A percentile compares a stretch with the other conserved stretches of the same genome.
Evolutionary conservation across 495 filamentous ascomycete genomes (phyloP).

Genomic region (Neurospora sp.): DNA sequence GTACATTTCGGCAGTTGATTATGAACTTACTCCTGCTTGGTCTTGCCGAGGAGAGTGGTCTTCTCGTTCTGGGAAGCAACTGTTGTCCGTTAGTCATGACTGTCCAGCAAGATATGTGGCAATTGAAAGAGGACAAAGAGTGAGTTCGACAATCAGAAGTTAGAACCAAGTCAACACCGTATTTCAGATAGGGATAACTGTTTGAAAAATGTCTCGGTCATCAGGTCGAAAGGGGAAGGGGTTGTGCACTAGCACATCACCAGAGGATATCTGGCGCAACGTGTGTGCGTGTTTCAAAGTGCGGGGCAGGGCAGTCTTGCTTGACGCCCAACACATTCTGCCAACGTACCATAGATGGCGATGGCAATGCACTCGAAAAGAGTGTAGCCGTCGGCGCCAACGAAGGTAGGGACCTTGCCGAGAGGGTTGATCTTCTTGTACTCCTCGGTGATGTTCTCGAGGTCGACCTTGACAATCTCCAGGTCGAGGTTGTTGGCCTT

Average conservation of each 20-base stretch:
- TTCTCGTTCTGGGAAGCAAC: conserved; percentile 99
- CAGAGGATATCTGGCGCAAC: background rate
- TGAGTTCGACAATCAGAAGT: conserved; percentile 40
- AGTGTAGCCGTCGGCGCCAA: conserved; percentile 82
- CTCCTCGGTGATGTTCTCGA: conserved; percentile 50
- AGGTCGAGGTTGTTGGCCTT: conserved; percentile 92
- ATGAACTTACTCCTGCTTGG: conserved; percentile 82
- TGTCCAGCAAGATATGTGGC: conserved; percentile 13
- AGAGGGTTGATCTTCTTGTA: conserved; percentile 81
- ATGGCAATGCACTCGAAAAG: conserved; percentile 89
- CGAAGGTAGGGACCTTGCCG: conserved; percentile 85
- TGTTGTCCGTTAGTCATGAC: conserved; percentile 36
- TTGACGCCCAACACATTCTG: conserved; percentile 1
- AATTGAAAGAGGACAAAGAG: conserved; percentile 5
- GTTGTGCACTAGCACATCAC: background rate
- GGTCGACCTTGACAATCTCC: conserved; percentile 65
- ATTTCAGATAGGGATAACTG: conserved; percentile 99
- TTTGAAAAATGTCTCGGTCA: conserved; percentile 60
- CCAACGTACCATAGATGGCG: conserved; percentile 85
- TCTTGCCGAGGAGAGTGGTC: conserved; percentile 96
- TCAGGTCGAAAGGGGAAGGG: conserved; percentile 41
- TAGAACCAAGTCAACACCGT: conserved; percentile 62
- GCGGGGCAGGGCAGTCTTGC: conserved; percentile 13
- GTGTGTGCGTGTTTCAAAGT: background rate
- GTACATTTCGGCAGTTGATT: background rate